Evolutionary conservation across 2,329 filamentous ascomycete genomes (phyloP).

Genomic region (Fusarium sororula): DNA sequence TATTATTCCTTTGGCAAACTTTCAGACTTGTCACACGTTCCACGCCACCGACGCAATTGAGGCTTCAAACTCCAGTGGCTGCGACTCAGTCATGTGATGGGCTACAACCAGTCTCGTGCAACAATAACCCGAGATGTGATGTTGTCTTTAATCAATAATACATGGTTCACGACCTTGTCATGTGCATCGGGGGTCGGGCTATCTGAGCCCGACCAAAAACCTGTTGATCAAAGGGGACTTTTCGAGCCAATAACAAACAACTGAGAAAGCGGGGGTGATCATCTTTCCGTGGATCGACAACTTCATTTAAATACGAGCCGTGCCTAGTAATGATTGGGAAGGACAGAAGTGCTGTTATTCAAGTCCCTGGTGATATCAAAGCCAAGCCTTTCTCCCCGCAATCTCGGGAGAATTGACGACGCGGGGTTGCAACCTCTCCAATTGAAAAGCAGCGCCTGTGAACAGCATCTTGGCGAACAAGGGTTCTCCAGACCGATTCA

Average conservation of each 20-base stretch:
- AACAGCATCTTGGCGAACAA: not conserved
- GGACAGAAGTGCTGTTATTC: not conserved
- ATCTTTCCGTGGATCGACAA: fast-evolving
- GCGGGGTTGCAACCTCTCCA: not conserved
- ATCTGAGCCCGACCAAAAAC: not conserved
- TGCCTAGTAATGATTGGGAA: not conserved
- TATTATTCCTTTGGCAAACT: not conserved
- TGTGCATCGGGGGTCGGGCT: not conserved
- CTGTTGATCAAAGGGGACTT: not conserved
- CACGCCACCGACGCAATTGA: not conserved
- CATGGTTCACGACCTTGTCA: not conserved
- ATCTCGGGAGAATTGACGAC: not conserved
- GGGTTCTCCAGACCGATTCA: not conserved
- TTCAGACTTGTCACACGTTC: not conserved
- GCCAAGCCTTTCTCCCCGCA: not conserved
- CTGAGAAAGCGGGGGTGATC: fast-evolving
- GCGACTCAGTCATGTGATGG: not conserved
- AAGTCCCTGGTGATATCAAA: not conserved
- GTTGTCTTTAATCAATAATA: fast-evolving
- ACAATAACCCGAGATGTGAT: not conserved
- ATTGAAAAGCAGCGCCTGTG: not conserved
- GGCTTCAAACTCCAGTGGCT: not conserved
- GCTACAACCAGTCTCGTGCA: not conserved
- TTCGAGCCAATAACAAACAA: not conserved
- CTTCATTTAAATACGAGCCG: not conserved